Percentiles rank a stretch among this genome's conserved stretches.
These are phyloP conservation scores for Artemisia annua DNA, from an alignment of 129 eudicot species.

Conservation along the genomic window DNA sequence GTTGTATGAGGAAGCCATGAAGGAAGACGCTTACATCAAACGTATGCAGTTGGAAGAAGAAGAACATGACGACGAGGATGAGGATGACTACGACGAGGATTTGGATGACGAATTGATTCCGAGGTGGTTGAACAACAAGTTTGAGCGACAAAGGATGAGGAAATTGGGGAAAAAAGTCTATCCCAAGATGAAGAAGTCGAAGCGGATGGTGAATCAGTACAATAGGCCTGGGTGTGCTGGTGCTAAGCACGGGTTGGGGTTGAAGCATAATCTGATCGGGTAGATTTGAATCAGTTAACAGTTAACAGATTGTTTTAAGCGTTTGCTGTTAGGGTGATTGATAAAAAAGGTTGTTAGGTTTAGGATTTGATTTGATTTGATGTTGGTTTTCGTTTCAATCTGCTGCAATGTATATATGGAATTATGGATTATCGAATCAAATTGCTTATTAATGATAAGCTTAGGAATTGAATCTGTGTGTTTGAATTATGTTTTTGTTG, in stretches of 20 bases:
- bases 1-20: too few species aligned
- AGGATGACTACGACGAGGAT: constrained; percentile 44
- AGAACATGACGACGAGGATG: too few species aligned
- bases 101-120: constrained; percentile 76
- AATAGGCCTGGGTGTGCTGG: constrained; percentile 59
- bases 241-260: constrained; percentile 72
- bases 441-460: constrained; percentile 19
- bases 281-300: too few species aligned
- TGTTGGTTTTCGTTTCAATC: constrained; percentile 27
- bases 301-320: constrained; percentile 15
- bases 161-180: constrained; percentile 76
- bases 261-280: constrained; percentile 40
- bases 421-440: constrained; percentile 4
- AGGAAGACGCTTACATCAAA: too few species aligned
- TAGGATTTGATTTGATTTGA: constrained; percentile 23
- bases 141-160: constrained; percentile 66
- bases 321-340: too few species aligned
- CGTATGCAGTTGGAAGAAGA: too few species aligned
- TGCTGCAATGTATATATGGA: constrained; percentile 27
- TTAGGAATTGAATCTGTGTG: not conserved
- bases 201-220: constrained; percentile 42
- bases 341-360: constrained; percentile 1
- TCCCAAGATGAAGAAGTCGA: constrained; percentile 50
- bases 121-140: constrained; percentile 40
- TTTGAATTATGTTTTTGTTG: not conserved